A percentile compares a stretch with the other conserved stretches of the same genome.
These are phyloP conservation scores for Umbellularia californica DNA, from an alignment of 164 flowering plant species.

Conservation along the genomic window DNA sequence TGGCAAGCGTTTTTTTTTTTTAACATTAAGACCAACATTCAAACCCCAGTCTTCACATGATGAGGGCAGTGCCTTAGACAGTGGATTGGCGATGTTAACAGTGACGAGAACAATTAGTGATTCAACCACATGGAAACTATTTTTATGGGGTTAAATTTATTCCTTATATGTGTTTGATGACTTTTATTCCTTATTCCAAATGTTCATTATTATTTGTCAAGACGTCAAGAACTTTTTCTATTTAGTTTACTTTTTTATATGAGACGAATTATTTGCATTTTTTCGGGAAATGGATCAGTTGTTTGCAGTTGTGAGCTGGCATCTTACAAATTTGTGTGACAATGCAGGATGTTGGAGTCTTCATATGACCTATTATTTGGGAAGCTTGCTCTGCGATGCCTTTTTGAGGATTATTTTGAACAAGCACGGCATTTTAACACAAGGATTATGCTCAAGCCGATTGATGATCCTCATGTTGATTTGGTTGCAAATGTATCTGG, in stretches of 20 bases:
- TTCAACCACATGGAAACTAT: background rate
- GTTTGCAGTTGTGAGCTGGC: background rate
- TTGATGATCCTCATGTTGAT: slow-evolving; percentile 93
- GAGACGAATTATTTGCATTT: background rate
- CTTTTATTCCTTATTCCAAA: background rate
- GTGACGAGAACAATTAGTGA: background rate
- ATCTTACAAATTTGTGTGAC: background rate
- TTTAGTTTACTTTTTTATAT: background rate
- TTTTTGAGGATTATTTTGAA: slow-evolving; percentile 91
- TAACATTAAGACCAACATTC: too few relatives aligned
- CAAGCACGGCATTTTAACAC: slow-evolving; percentile 68
- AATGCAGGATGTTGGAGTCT: slow-evolving; percentile 88
- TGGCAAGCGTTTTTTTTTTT: too few relatives aligned
- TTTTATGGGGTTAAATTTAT: background rate
- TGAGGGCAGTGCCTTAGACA: background rate
- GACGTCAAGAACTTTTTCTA: background rate
- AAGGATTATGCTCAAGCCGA: slow-evolving; percentile 79
- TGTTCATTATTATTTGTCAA: background rate
- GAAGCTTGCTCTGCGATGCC: slow-evolving; percentile 78
- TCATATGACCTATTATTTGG: slow-evolving; percentile 82
- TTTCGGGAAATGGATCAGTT: background rate
- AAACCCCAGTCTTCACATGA: background rate
- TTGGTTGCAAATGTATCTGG: slow-evolving; percentile 79
- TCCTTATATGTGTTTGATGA: background rate
- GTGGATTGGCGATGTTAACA: background rate